These are phyloP conservation scores for Phytopythium helicoides DNA, from an alignment of 352 stramenopile genomes.

Conservation along the genomic window DNA sequence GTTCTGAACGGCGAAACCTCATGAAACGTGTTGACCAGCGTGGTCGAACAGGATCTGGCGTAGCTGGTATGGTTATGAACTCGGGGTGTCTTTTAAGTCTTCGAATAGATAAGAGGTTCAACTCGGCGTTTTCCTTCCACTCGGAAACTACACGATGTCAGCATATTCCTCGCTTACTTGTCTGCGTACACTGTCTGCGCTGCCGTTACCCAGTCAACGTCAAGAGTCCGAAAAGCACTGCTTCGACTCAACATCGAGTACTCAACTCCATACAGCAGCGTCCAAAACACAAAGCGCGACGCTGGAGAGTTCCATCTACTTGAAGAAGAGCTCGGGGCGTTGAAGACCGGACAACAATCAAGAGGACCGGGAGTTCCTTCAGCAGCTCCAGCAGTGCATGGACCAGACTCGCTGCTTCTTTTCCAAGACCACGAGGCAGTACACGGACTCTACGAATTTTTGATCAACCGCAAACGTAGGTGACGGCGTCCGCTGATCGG, in stretches of 20 bases:
- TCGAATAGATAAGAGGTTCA: too few relatives aligned
- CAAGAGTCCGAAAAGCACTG: constrained; percentile 57
- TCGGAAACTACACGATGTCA: too few relatives aligned
- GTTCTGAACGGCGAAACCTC: too few relatives aligned
- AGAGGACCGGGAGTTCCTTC: constrained; percentile 17
- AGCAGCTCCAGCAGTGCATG: constrained; percentile 29
- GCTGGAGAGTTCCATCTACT: constrained; percentile 45
- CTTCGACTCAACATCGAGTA: constrained; percentile 62
- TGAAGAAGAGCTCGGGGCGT: constrained; percentile 36
- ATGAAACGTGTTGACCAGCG: too few relatives aligned
- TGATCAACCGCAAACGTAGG: constrained; percentile 76
- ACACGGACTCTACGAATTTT: constrained; percentile 73
- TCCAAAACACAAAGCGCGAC: constrained; percentile 34
- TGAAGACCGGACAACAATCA: constrained; percentile 8
- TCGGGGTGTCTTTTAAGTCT: too few relatives aligned
- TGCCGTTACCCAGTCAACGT: constrained; percentile 70
- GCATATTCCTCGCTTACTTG: too few relatives aligned
- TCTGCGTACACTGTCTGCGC: constrained; percentile 24
- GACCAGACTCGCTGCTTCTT: constrained; percentile 57
- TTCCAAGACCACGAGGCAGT: constrained; percentile 64
- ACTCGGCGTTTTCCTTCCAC: too few relatives aligned
- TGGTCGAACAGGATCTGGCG: too few relatives aligned
- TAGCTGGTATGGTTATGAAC: too few relatives aligned
- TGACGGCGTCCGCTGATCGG: constrained; percentile 4
- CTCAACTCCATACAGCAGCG: constrained; percentile 50